Conservation (phyloP, 2,329 filamentous ascomycete species). For the Cladosporium colombiae region DNA sequence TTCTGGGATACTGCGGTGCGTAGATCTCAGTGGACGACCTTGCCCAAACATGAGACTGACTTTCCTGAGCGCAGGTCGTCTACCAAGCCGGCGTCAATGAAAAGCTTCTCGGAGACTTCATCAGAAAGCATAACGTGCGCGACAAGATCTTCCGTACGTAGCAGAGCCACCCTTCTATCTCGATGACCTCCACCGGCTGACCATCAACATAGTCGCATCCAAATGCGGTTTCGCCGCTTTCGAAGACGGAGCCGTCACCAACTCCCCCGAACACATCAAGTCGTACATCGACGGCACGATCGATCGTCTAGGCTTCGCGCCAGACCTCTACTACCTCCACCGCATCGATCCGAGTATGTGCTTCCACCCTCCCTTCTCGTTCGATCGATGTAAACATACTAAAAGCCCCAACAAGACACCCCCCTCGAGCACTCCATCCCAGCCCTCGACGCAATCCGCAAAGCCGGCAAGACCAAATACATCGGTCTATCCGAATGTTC, state of each 20-base stretch:
- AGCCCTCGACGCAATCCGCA: conserved; percentile 52
- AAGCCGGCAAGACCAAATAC: conserved; percentile 54
- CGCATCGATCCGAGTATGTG: conserved; percentile 41
- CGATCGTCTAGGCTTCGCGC: conserved; percentile 50
- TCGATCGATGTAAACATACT: neutral
- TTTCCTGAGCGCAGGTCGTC: conserved; percentile 39
- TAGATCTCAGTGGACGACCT: neutral
- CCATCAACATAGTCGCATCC: conserved; percentile 45
- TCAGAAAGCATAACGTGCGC: conserved; percentile 51
- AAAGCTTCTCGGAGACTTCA: conserved; percentile 53
- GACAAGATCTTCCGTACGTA: conserved; percentile 52
- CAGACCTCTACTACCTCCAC: conserved; percentile 47
- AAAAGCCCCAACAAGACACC: conserved; percentile 40
- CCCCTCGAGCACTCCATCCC: conserved; percentile 49
- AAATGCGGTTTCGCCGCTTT: conserved; percentile 50
- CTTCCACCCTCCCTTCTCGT: neutral
- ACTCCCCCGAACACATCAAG: conserved; percentile 50
- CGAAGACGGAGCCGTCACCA: conserved; percentile 40
- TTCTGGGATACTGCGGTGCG: conserved; percentile 33
- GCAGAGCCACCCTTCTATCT: conserved; percentile 21
- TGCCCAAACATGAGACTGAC: neutral
- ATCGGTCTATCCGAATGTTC: conserved; percentile 56
- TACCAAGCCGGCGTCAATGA: conserved; percentile 53
- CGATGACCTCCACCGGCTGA: neutral
- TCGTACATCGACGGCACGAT: conserved; percentile 53